A percentile compares a stretch with the other conserved stretches of the same genome.
Evolutionary conservation across 495 filamentous ascomycete genomes (phyloP).

Genomic region (Aspergillus leporis): DNA sequence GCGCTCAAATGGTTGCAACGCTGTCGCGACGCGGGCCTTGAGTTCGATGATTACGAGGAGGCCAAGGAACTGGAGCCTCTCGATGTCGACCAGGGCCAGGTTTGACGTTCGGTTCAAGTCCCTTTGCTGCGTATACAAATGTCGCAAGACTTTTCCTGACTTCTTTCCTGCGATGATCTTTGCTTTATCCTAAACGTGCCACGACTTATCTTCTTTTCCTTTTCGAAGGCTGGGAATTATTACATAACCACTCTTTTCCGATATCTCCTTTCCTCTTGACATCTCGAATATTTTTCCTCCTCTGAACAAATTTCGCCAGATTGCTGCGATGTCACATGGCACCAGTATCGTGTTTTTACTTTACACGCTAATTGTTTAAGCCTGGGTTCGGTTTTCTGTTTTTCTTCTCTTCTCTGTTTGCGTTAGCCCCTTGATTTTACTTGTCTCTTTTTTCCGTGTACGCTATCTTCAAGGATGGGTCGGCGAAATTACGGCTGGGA

Average conservation of each 20-base stretch:
- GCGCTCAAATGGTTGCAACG: conserved; percentile 77
- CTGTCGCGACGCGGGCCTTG: conserved; percentile 73
- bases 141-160: conserved; percentile 1
- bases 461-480: conserved; percentile 36
- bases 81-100: conserved; percentile 40
- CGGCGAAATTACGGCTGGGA: conserved; percentile 41
- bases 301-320: conserved; percentile 5
- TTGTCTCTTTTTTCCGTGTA: conserved; percentile 26
- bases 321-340: neutral
- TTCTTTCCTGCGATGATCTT: conserved; percentile 13
- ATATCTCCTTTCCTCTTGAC: conserved; percentile 4
- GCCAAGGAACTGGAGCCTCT: conserved; percentile 42
- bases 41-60: conserved; percentile 51
- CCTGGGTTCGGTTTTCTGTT: conserved; percentile 17
- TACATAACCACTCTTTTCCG: conserved; percentile 3
- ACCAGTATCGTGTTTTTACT: conserved; percentile 1
- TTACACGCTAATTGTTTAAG: conserved; percentile 8
- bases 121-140: conserved; percentile 3
- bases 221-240: conserved; percentile 12
- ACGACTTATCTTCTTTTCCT: conserved; percentile 27
- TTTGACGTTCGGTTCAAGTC: conserved; percentile 11
- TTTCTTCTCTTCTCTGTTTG: conserved; percentile 7
- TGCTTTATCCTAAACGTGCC: conserved; percentile 25
- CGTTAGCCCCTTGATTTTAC: conserved; percentile 4
- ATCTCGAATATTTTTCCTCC: conserved; percentile 6